Evolutionary conservation across 2,329 filamentous ascomycete species (phyloP), one percentile per base, ranked within the genome.

Genomic region (Fusarium nematophilum): DNA sequence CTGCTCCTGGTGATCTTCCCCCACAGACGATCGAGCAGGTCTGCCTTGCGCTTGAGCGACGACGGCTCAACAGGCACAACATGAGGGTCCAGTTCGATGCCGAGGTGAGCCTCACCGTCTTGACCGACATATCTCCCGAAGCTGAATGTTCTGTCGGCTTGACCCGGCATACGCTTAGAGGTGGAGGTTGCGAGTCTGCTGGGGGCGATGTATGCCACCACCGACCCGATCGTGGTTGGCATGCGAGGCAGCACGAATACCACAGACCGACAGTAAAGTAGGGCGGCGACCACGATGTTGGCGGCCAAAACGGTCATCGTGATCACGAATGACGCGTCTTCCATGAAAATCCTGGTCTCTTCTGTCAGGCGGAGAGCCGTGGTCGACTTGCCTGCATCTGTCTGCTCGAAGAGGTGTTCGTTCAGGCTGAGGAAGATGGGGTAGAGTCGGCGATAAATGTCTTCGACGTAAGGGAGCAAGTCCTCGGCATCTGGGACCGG

Each of bases 91-190:
- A 75, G 67, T 27, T 87, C 84, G 36, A 87, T 80, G 0, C 85
- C 85, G 1, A 83, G 55, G 50, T 86, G 81, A 0, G 72, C 68
- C 7, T 73, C 72, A 0, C 81, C 79, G 58, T 86, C 83, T 0
- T 61, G 64, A 0, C 82, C 83, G 2, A 83, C 47, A 48, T 77
- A 87, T 0, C 72, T 73, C 0, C 85, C 84, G 61, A 81, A 87
- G 1, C 79, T 80, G 48, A 81, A 81, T 0, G 71, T 67, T 3
- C 57, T 45, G 11, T 5, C 3, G 1, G 70, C 14, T 9, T 54
- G 5, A 2, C 29, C 36, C 1, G 37, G 42, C 1, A 7, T 3
- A 2, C 5, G 1, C 9, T 9, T 43, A 1, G 9, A 40, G 1
- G 4, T 7, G 0, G 37, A 10, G 1, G 14, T 31, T 0, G 14